Conservation (phyloP, 176 grass and related monocot species). For the Carex pumila region DNA sequence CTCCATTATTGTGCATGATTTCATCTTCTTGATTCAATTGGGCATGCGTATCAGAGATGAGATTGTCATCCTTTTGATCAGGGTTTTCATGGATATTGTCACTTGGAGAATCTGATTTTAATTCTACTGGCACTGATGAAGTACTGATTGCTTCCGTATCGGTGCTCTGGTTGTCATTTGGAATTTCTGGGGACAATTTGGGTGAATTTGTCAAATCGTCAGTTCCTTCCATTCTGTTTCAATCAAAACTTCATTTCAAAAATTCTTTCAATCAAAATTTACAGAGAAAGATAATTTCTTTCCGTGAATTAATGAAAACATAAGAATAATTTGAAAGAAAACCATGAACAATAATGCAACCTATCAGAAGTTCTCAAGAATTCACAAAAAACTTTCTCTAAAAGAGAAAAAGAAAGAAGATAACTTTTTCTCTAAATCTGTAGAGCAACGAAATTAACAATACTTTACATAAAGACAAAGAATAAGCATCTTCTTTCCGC, state of each 20-base stretch:
- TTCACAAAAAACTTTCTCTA: not conserved
- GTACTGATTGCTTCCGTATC: slow-evolving; percentile 15
- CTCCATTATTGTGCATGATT: slow-evolving; percentile 16
- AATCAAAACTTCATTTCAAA: not conserved
- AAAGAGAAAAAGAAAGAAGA: not conserved
- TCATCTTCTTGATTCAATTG: slow-evolving; percentile 13
- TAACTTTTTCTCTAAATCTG: not conserved
- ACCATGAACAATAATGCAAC: not conserved
- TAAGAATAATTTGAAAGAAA: not conserved
- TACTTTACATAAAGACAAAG: not conserved
- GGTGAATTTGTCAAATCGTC: slow-evolving; percentile 4
- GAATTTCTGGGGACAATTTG: not conserved
- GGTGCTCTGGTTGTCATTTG: not conserved
- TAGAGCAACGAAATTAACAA: not conserved
- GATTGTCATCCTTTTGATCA: not conserved
- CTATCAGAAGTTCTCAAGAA: not conserved
- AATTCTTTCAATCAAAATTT: not conserved
- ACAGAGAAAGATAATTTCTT: too few relatives aligned
- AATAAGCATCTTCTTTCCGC: not conserved
- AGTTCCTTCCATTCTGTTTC: slow-evolving; percentile 30
- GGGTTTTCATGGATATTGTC: slow-evolving; percentile 25
- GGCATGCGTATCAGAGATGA: slow-evolving; percentile 1
- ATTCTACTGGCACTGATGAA: slow-evolving; percentile 4
- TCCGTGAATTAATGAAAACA: not conserved
- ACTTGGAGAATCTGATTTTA: not conserved